Conservation (phyloP, 768 basidiomycete species). For the Amanita exitialis region DNA sequence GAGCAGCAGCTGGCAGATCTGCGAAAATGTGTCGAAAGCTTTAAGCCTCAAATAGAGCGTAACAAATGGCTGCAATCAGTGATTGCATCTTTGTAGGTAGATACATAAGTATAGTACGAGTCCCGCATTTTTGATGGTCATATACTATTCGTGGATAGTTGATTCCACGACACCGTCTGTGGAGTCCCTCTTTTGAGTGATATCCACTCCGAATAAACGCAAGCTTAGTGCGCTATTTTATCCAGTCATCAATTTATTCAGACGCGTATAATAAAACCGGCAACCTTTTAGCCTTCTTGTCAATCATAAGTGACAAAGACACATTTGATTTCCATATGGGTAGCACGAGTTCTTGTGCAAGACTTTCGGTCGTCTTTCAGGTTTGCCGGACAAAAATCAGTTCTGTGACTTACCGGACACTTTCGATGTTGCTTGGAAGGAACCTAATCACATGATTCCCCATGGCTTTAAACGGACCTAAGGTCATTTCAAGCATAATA, state of each 20-base stretch:
- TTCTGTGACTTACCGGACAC: background rate
- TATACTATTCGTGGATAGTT: background rate
- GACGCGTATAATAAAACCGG: constrained; percentile 9
- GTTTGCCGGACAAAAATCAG: too few species aligned
- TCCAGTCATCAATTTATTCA: background rate
- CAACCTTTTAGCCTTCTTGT: constrained; percentile 94
- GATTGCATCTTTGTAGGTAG: constrained; percentile 26
- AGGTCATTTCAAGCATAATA: background rate
- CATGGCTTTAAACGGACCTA: constrained; percentile 26
- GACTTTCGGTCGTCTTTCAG: constrained; percentile 26
- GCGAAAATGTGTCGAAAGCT: constrained; percentile 52
- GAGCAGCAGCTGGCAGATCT: constrained; percentile 43
- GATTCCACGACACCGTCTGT: background rate
- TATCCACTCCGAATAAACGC: constrained; percentile 74
- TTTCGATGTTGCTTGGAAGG: constrained; percentile 11
- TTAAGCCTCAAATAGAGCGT: constrained; percentile 57
- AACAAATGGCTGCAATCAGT: constrained; percentile 73
- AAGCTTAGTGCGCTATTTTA: constrained; percentile 69
- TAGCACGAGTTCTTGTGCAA: constrained; percentile 75
- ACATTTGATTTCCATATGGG: constrained; percentile 93
- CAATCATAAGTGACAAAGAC: constrained; percentile 86
- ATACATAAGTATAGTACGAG: background rate
- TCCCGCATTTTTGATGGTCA: background rate
- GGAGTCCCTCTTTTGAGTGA: constrained; percentile 39
- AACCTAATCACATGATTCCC: constrained; percentile 74